These are phyloP conservation scores for Verruconis gallopava DNA, from an alignment of 2,329 filamentous ascomycete genomes.

Conservation along the genomic window DNA sequence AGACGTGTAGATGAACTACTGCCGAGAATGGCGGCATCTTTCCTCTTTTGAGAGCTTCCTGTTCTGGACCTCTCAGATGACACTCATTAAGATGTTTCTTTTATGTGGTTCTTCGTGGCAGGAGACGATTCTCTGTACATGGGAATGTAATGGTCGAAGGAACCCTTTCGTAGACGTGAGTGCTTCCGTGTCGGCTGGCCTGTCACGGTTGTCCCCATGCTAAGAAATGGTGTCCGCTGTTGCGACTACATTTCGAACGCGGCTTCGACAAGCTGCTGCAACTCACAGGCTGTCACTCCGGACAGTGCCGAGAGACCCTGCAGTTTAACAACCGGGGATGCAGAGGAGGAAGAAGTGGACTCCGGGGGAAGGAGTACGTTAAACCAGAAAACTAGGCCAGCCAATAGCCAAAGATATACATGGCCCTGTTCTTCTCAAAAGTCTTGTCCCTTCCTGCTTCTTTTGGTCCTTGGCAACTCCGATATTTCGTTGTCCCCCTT, in stretches of 20 bases:
- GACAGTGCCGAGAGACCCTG: background rate
- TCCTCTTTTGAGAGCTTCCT: background rate
- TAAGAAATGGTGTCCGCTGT: constrained; percentile 1
- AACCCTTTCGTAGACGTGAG: too few relatives aligned
- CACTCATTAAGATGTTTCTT: constrained; percentile 3
- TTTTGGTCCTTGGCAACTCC: too few relatives aligned
- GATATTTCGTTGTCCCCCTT: too few relatives aligned
- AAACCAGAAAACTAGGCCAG: background rate
- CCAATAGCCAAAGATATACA: background rate
- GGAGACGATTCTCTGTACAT: background rate
- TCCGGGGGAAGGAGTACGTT: background rate
- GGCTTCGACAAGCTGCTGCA: background rate
- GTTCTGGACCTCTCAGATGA: background rate
- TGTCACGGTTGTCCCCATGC: too few relatives aligned
- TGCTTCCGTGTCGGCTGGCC: too few relatives aligned
- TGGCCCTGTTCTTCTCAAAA: too few relatives aligned
- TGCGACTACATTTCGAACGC: background rate
- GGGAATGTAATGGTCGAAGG: background rate
- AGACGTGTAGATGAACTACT: constrained; percentile 7
- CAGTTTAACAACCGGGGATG: background rate
- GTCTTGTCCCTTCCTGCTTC: too few relatives aligned
- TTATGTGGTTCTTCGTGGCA: constrained; percentile 1
- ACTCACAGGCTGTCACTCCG: background rate
- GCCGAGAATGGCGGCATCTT: background rate
- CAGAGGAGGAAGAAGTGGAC: background rate